Conservation (phyloP, 2,329 filamentous ascomycete genomes). For the Didymella glomerata region DNA sequence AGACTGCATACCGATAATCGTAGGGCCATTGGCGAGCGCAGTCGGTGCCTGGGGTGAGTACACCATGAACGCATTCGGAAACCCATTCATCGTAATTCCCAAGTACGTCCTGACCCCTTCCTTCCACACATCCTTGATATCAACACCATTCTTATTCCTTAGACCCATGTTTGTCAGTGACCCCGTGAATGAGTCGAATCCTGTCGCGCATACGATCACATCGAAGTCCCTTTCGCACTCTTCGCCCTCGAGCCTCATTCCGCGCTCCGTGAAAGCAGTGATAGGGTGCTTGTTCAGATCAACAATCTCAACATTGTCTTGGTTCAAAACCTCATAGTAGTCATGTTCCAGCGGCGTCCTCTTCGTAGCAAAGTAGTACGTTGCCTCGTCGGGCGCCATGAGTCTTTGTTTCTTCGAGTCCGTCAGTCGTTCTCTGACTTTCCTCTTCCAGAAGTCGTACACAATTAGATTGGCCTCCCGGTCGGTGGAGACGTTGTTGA, state of each 20-base stretch:
- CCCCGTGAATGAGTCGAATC: conserved; percentile 55
- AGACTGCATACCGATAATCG: conserved; percentile 41
- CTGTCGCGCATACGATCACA: conserved; percentile 59
- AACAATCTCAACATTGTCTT: conserved; percentile 59
- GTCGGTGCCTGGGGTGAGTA: conserved; percentile 57
- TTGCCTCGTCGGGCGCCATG: conserved; percentile 52
- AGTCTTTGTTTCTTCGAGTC: conserved; percentile 52
- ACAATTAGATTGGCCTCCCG: conserved; percentile 51
- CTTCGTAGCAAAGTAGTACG: conserved; percentile 55
- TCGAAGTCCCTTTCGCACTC: conserved; percentile 63
- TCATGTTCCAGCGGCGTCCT: conserved; percentile 49
- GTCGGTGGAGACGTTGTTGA: conserved; percentile 47
- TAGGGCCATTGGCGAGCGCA: conserved; percentile 55
- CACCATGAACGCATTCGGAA: conserved; percentile 52
- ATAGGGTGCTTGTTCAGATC: conserved; percentile 53
- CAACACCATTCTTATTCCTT: conserved; percentile 42
- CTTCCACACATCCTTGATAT: conserved; percentile 50
- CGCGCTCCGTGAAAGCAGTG: conserved; percentile 57
- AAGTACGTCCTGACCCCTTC: conserved; percentile 51
- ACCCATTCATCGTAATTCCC: conserved; percentile 51
- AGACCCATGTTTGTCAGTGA: conserved; percentile 45
- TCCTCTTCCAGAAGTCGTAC: conserved; percentile 60
- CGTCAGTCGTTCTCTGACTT: conserved; percentile 48
- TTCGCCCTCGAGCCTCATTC: conserved; percentile 57
- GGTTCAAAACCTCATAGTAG: conserved; percentile 53